Base-by-base conservation (phyloP, 2,329 filamentous ascomycete genomes). In the Fusarium sarcochroum region DNA sequence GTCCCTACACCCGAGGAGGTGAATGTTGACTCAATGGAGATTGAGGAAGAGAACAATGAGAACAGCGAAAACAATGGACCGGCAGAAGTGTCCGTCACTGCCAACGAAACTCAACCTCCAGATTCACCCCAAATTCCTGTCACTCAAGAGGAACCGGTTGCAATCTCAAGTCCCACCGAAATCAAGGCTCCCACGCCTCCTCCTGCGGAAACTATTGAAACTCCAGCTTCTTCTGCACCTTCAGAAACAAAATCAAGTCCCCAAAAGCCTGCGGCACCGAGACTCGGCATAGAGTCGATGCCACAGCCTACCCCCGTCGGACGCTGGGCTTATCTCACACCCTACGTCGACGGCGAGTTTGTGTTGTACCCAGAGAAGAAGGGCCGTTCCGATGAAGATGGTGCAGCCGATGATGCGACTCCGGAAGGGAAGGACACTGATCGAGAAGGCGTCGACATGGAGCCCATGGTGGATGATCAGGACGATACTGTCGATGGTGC, bases 271-370 rank as follows among this genome's bases (percentile, higher is more conserved):
- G 40, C 47, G 11, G 47, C 64, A 14, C 41, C 54, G 27, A 59
- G 60, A n/a, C 38, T 69, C 21, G 53, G 48, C 9, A 55, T 67
- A n/a, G 47, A 58, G 20, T 51, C 52, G 21, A 70, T 75, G 56
- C 71, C 76, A 30, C 77, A 79, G 35, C 76, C 76, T 47, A 61
- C 68, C 7, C 77, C 76, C 14, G 56, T 53, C 14, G 77, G 79
- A 4, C 76, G 77, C 21, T 83, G 80, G 78, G 72, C 79, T 20
- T 68, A 80, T 40, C 73, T 83, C 10, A 82, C 79, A 3, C 79
- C 81, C 6, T 83, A 82, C 49, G 58, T 83, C 9, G 75, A 78
- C 30, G 79, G 76, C 17, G 80, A 83, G 58, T 80, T 74, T 53
- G 66, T 78, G 23, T 66, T 75, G 3, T 82, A 83, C 44, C 81